Evolutionary conservation across 306 rosid species (phyloP).

Genomic region (Vigna trinervia): DNA sequence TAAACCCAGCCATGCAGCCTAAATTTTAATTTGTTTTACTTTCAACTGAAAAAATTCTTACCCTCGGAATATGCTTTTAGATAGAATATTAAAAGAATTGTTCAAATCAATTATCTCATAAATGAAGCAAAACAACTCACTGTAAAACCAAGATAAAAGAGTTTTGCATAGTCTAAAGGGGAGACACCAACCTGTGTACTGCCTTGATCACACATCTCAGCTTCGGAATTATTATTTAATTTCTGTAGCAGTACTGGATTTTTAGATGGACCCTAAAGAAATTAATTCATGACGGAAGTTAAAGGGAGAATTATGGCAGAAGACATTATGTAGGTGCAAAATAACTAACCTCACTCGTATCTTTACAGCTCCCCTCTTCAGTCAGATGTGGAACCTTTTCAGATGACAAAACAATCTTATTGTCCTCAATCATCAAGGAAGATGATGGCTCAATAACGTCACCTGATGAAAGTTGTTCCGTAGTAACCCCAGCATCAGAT

Average conservation of each 20-base stretch:
- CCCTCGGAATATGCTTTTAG: constrained; percentile 4
- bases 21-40: constrained; percentile 21
- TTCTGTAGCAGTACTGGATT: constrained; percentile 29
- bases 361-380: constrained; percentile 27
- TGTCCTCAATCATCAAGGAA: constrained; percentile 28
- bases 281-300: constrained; percentile 19
- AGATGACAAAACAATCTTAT: constrained; percentile 27
- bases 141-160: constrained; percentile 30
- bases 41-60: neutral
- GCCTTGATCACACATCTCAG: constrained; percentile 37
- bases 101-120: neutral
- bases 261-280: constrained; percentile 35
- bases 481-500: constrained; percentile 35
- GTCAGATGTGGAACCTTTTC: constrained; percentile 17
- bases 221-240: constrained; percentile 23
- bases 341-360: constrained; percentile 38
- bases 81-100: neutral
- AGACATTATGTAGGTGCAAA: constrained; percentile 7
- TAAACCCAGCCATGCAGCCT: neutral
- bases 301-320: constrained; percentile 1
- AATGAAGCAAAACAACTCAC: constrained; percentile 25
- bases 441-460: constrained; percentile 33
- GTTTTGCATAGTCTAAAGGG: constrained; percentile 24
- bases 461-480: constrained; percentile 4
- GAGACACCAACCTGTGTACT: constrained; percentile 44